Evolutionary conservation across 2,329 filamentous ascomycete species (phyloP).

Genomic region (Microcyclosporella mali): DNA sequence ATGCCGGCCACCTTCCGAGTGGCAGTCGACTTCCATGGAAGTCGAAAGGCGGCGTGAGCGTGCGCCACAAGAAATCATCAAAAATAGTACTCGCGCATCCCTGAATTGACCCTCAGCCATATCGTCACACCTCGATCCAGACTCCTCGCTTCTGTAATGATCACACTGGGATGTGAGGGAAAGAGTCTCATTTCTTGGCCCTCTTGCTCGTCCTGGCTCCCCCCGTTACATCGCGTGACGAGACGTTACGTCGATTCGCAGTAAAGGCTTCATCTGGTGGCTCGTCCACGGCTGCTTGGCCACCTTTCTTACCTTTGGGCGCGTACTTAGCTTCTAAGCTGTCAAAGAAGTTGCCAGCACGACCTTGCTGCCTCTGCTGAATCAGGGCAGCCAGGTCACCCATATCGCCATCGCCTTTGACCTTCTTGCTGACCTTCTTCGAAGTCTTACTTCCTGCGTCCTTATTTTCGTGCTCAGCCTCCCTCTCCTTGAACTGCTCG

Average conservation of each 20-base stretch:
- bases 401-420: conserved; percentile 42
- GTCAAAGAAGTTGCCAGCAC: conserved; percentile 59
- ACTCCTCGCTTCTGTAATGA: too few relatives aligned
- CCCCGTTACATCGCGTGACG: conserved; percentile 1
- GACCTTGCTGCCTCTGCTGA: conserved; percentile 59
- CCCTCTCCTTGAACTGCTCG: conserved; percentile 58
- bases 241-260: conserved; percentile 31
- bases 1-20: too few relatives aligned
- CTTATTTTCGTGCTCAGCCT: conserved; percentile 67
- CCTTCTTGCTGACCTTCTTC: conserved; percentile 43
- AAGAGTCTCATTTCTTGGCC: conserved; percentile 12
- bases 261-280: conserved; percentile 59
- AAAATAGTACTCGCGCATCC: too few relatives aligned
- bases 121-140: too few relatives aligned
- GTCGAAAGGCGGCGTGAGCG: too few relatives aligned
- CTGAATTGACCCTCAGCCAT: too few relatives aligned
- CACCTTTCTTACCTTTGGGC: conserved; percentile 42
- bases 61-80: too few relatives aligned
- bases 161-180: neutral
- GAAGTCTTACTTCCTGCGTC: conserved; percentile 70
- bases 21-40: too few relatives aligned
- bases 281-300: conserved; percentile 49
- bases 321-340: conserved; percentile 71
- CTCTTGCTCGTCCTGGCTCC: conserved; percentile 18
- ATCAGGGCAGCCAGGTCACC: conserved; percentile 67